Base-by-base conservation (phyloP, 345 rosid genomes). In the Acer yangbiense region DNA sequence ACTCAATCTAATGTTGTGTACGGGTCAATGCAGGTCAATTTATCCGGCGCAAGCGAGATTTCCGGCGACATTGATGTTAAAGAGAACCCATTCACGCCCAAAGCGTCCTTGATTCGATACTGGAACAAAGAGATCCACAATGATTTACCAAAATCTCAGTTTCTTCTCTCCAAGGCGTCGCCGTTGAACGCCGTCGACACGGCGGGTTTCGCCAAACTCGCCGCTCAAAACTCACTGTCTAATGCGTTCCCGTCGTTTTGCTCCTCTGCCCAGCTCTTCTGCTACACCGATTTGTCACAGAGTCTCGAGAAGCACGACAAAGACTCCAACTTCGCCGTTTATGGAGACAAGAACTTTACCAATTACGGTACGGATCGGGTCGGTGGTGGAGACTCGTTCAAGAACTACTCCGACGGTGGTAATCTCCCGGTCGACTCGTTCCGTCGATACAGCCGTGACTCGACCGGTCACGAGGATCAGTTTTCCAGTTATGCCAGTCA, bases 141-240 rank as follows among this genome's bases (percentile, higher is more conserved):
- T 78, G 68, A 81, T 48, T 79, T 81, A 48, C 81, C 90, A 21
- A 84, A 83, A 66, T 87, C 96, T 44, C 68, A 69, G 39, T 90
- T 95, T 76, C 81, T 95, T 32, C 84, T 95, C 65, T 90, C 99
- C 25, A 95, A 92, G 68, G 97, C 90, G 0, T 95, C 99, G 0
- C 98, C 98, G 9, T 60, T 93, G 4, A 90, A 67, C 63, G 89
- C 92, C 35, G 89, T 90, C 4, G 91, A 92, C 29, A 85, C 93
- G 2, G 93, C 93, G 6, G 77, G 84, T 63, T 93, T 87, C 77
- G 12, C 94, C 43, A 92, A 91, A 85, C 92, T 92, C 83, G 97
- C 98, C 39, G 64, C 91, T 29, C 81, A 83, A 5, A 89, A 88
- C 69, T 79, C 88, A 7, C 90, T 93, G 75, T 84, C 89, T 58